Evolutionary conservation across 768 basidiomycete species (phyloP).

Genomic region (Lactifluus hygrophoroides): DNA sequence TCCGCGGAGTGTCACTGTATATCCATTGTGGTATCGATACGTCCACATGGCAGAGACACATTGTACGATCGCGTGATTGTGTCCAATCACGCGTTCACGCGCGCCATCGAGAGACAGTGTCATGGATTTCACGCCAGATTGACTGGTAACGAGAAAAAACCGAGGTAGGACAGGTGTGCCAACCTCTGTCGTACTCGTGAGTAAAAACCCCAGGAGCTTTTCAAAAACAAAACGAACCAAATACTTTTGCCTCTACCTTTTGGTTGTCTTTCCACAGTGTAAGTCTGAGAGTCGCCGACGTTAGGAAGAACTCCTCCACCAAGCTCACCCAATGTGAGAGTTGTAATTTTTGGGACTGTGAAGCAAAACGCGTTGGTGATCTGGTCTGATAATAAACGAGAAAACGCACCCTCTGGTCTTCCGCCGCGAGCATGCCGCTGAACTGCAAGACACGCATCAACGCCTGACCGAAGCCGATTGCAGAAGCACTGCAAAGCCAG

Average conservation of each 20-base stretch:
- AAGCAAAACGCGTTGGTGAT: not conserved
- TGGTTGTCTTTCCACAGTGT: constrained; percentile 86
- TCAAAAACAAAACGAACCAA: constrained; percentile 44
- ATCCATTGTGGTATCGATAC: constrained; percentile 71
- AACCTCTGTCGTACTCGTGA: constrained; percentile 45
- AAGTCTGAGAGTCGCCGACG: constrained; percentile 64
- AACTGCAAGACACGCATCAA: constrained; percentile 59
- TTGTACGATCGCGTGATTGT: constrained; percentile 47
- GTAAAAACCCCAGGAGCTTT: not conserved
- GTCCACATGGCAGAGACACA: constrained; percentile 73
- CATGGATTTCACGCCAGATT: constrained; percentile 82
- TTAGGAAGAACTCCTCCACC: constrained; percentile 62
- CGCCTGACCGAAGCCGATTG: constrained; percentile 52
- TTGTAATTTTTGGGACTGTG: constrained; percentile 43
- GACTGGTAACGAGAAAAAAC: constrained; percentile 77
- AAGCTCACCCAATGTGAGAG: constrained; percentile 59
- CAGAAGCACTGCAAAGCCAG: not conserved
- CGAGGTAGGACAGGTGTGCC: constrained; percentile 71
- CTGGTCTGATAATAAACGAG: not conserved
- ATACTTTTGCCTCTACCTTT: constrained; percentile 70
- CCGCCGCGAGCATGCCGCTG: constrained; percentile 52
- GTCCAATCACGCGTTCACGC: constrained; percentile 51
- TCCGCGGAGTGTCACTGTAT: constrained; percentile 67
- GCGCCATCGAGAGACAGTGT: constrained; percentile 70
- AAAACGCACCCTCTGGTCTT: constrained; percentile 39